Evolutionary conservation across 2,329 filamentous ascomycete genomes (phyloP).

Genomic region (Emericellopsis cladophorae): DNA sequence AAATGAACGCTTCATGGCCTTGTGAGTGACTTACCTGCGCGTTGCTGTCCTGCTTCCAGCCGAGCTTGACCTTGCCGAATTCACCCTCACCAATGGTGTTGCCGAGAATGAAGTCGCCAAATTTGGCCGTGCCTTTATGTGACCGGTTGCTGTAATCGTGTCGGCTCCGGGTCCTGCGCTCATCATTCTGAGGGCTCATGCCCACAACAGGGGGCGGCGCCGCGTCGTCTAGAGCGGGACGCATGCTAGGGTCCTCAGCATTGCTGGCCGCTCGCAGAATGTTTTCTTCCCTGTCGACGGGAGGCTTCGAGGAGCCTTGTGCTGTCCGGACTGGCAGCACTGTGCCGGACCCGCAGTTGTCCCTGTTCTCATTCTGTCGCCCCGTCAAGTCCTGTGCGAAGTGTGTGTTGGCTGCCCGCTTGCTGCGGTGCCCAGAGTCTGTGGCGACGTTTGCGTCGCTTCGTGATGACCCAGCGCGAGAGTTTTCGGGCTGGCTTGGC

Average conservation of each 20-base stretch:
- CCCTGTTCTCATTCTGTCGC: slow-evolving; percentile 23
- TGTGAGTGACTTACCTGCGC: slow-evolving; percentile 46
- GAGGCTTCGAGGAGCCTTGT: slow-evolving; percentile 38
- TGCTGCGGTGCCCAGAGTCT: slow-evolving; percentile 15
- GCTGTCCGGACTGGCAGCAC: slow-evolving; percentile 32
- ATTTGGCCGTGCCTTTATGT: slow-evolving; percentile 63
- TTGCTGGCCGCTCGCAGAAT: slow-evolving; percentile 56
- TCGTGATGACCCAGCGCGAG: slow-evolving; percentile 18
- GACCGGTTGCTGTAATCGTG: slow-evolving; percentile 38
- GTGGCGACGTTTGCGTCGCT: slow-evolving; percentile 14
- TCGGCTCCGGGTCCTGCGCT: slow-evolving; percentile 39
- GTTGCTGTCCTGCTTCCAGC: slow-evolving; percentile 92
- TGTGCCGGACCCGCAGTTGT: slow-evolving; percentile 22
- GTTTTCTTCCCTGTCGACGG: slow-evolving; percentile 63
- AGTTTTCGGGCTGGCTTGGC: slow-evolving; percentile 16
- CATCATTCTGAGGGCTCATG: slow-evolving; percentile 25
- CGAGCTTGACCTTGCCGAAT: slow-evolving; percentile 96
- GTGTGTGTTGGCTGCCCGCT: slow-evolving; percentile 13
- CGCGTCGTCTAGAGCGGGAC: slow-evolving; percentile 24
- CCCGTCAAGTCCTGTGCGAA: slow-evolving; percentile 23
- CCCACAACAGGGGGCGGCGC: slow-evolving; percentile 32
- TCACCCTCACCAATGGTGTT: slow-evolving; percentile 96
- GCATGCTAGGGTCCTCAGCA: slow-evolving; percentile 16
- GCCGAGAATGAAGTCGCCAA: slow-evolving; percentile 90
- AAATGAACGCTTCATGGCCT: not conserved